Base-by-base conservation (phyloP, 1,284 basidiomycete genomes). In the Ustilago hordei region DNA sequence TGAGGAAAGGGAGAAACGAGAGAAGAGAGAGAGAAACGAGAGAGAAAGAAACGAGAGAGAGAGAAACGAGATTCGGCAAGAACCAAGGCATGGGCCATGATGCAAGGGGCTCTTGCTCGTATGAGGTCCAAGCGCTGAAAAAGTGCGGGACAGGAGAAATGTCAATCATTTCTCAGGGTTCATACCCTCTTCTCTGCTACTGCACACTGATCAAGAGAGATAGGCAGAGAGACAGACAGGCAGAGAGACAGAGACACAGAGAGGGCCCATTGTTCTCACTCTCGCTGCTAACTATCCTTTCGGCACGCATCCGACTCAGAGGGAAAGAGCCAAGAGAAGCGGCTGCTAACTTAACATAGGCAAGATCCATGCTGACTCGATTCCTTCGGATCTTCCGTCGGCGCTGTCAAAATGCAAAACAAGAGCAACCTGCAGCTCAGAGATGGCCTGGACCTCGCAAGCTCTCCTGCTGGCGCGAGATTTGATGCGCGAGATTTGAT, bases 351-450 rank as follows among this genome's bases (percentile, higher is more conserved):
- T 39, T 39, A 39, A 28, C 48, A 28, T 31, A 55, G 41, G 38
- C 38, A 55, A 55, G 54, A 55, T 55, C 35, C 54, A 55, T 36
- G 54, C 54, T 55, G 36, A 41, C 36, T 39, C 23, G 23, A 8
- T 55, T 55, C 15, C 11, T 50, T 50, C 48, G 48, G 28, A 23
- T 50, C 28, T 50, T 31, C 31, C 34, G 32, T 36, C 52, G 34
- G 52, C 35, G 34, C 52, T 54, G 52, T 54, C 52, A 38, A 50
- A 50, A 50, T 50, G 48, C 48, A 50, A 50, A 50, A 50, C 23
- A 50, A 50, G 48, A 50, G 31, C 48, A 50, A 50, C 48, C 23
- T 50, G 48, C 48, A 28, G 28, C 43, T 45, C 8, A 19, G n/a
- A 9, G 43, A 19, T 45, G 11, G 45, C 8, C 19, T 47, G 23